These are phyloP conservation scores for Zoysia japonica DNA, from an alignment of 176 grass and related monocot genomes.

Conservation along the genomic window DNA sequence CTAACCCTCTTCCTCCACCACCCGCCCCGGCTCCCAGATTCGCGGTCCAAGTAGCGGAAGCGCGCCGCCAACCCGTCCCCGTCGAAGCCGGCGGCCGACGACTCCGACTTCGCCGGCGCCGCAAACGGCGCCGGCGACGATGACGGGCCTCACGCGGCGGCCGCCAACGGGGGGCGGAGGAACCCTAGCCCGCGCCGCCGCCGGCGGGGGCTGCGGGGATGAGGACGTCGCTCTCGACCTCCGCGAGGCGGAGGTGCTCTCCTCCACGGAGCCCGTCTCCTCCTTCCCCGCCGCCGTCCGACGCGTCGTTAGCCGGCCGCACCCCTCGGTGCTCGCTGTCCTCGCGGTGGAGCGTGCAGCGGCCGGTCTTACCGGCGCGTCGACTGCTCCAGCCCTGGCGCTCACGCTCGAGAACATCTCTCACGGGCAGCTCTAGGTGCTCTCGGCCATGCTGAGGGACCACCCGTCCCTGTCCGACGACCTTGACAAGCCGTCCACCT, in stretches of 20 bases:
- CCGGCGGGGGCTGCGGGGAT: constrained; percentile 26
- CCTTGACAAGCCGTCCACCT: constrained; percentile 68
- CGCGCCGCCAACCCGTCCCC: constrained; percentile 46
- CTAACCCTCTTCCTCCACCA: not conserved
- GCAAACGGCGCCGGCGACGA: constrained; percentile 28
- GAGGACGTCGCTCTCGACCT: constrained; percentile 61
- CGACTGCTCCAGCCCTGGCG: not conserved
- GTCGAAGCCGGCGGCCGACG: constrained; percentile 47
- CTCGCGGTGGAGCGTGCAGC: constrained; percentile 62
- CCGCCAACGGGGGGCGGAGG: constrained; percentile 32
- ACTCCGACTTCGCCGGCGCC: constrained; percentile 34
- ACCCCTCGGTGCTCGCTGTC: constrained; percentile 67
- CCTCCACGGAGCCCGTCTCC: constrained; percentile 54
- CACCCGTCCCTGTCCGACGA: constrained; percentile 66
- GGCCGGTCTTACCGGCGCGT: constrained; percentile 24
- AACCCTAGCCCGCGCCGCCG: constrained; percentile 40
- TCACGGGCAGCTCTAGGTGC: constrained; percentile 78
- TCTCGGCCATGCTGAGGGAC: constrained; percentile 71
- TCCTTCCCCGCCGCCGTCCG: constrained; percentile 57
- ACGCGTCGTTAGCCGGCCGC: constrained; percentile 61
- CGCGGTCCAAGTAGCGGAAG: constrained; percentile 81
- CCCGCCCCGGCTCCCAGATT: constrained; percentile 46
- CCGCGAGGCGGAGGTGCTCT: constrained; percentile 71
- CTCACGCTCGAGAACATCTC: constrained; percentile 86
- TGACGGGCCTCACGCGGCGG: constrained; percentile 12